phyloP scores from a whole-genome alignment of 1,139 yeast species.

The Yamadazyma atmosphaerica region DNA sequence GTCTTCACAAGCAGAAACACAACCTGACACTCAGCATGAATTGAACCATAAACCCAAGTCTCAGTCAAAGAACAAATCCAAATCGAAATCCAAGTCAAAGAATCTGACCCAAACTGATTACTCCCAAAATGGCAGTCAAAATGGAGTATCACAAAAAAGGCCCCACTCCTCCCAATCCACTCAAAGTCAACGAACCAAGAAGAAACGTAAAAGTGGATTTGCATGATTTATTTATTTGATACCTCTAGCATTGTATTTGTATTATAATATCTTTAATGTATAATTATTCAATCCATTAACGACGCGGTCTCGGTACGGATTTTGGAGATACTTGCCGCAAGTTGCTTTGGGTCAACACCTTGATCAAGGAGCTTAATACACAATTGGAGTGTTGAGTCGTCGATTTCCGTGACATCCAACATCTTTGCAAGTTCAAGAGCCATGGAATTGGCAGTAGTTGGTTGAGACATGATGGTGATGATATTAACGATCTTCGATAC shows the following conservation, averaged over 20 bases:
- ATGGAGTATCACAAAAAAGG: conserved; percentile 3
- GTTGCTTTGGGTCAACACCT: conserved; percentile 35
- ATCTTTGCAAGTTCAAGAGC: conserved; percentile 28
- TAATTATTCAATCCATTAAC: conserved; percentile 11
- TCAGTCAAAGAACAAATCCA: neutral
- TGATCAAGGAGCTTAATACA: conserved; percentile 40
- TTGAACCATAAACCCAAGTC: conserved; percentile 1
- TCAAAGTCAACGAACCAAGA: conserved; percentile 21
- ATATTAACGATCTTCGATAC: no score
- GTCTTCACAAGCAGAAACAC: neutral
- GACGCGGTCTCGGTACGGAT: conserved; percentile 29
- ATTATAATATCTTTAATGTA: conserved; percentile 2
- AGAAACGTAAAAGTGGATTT: conserved; percentile 30
- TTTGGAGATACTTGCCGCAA: conserved; percentile 28
- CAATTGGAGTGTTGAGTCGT: conserved; percentile 31
- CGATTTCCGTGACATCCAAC: conserved; percentile 25
- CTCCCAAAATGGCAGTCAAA: no score
- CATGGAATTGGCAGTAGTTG: conserved; percentile 16
- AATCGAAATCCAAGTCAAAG: neutral
- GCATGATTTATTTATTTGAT: conserved; percentile 4
- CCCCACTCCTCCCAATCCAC: conserved; percentile 12
- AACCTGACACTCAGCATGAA: neutral
- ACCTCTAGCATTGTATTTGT: neutral
- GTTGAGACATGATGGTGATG: conserved; percentile 1
- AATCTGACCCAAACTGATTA: no score